Evolutionary conservation across 768 basidiomycete genomes (phyloP), one percentile per base, ranked within the genome.

Genomic region (Filobasidium wieringae): DNA sequence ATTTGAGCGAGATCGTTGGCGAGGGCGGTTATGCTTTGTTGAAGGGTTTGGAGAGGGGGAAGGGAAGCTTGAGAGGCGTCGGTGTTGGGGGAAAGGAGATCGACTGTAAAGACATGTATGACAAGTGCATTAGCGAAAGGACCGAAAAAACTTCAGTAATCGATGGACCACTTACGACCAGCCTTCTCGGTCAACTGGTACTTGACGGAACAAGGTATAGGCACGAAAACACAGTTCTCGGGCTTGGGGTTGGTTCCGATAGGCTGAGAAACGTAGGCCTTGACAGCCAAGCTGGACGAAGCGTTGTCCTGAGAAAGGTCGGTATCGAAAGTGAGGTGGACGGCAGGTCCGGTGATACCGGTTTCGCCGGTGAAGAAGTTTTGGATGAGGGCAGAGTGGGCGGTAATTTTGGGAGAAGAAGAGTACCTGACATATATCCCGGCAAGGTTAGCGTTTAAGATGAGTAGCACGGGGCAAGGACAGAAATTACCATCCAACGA

Each of bases 341-440:
- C 82, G 2, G 93, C 90, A 31, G 84, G 88, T 19, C 11, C 51
- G 11, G 60, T 53, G 2, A 90, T 87, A 0, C 82, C 78, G 5
- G 88, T 89, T 75, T 96, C 90, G 79, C 87, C 84, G 37, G 87
- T 83, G 75, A 95, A 97, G 77, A 95, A 95, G 75, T 92, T 90
- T 79, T 96, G 93, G 70, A 97, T 92, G 64, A 97, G 81, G 11
- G 93, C 90, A 27, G 92, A 92, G 77, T 90, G 92, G 7, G 88
- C 88, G 76, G 92, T 92, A 57, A 96, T 80, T 63, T 82, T 82
- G 12, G 87, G 85, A 58, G 88, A 87, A 1, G 93, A 95, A 24
- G 90, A 89, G 75, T 90, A 91, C 89, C 89, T 90, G 8, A 17
- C 9, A n/a, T 24, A 22, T 3, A 47, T 5, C 5, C 24, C 17